Conservation (phyloP, 495 filamentous ascomycete species). For the Schizothecium vesticola region DNA sequence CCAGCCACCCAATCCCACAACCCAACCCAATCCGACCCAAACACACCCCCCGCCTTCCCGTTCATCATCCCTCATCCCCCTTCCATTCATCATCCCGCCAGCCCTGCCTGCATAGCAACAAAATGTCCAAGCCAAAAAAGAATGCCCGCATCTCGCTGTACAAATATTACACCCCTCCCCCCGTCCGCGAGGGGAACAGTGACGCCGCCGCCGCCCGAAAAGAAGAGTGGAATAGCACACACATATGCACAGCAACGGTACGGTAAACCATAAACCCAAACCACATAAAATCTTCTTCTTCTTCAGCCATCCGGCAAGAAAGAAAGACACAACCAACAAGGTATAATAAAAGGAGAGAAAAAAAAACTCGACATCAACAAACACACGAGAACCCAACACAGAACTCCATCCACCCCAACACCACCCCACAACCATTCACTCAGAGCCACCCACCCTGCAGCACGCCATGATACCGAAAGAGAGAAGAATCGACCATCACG, state of each 20-base stretch:
- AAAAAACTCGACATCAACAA: background rate
- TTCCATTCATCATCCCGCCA: background rate
- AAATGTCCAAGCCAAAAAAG: background rate
- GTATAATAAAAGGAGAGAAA: background rate
- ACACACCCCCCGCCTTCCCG: background rate
- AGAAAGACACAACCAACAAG: background rate
- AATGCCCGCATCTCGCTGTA: background rate
- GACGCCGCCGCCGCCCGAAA: background rate
- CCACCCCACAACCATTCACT: background rate
- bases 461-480: background rate
- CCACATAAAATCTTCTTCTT: background rate
- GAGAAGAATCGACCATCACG: slow-evolving; percentile 45
- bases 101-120: background rate
- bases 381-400: background rate
- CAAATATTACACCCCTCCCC: background rate
- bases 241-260: background rate
- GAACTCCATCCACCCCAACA: slow-evolving; percentile 5
- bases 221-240: background rate
- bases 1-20: background rate
- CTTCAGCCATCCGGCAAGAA: background rate
- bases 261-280: background rate
- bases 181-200: background rate
- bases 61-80: background rate
- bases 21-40: background rate
- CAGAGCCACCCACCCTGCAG: background rate